Evolutionary conservation across 345 rosid genomes (phyloP), one percentile per base, ranked within the genome.

Genomic region (Citrus mangshanensis): DNA sequence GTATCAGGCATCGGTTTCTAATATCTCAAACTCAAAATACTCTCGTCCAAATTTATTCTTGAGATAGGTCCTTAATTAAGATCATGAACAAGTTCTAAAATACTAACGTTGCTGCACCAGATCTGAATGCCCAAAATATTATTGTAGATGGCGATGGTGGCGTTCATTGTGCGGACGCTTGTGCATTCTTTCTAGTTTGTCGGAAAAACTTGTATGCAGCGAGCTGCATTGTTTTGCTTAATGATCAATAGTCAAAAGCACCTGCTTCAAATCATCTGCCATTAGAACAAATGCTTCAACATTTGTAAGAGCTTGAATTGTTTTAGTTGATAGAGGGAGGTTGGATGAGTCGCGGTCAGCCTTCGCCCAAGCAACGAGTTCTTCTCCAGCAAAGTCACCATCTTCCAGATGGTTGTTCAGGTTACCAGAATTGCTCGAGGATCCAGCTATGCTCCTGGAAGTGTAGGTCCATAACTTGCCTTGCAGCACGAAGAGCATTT

Each of bases 301-400:
- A 77, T 92, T 93, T 54, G 85, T 68, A 28, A 85, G 79, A 3
- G 95, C 89, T 54, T 76, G 86, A 27, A 95, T 95, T 0, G 97
- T 93, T 83, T 94, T 84, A 2, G 98, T 93, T 5, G 98, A 92
- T 78, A 86, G 83, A 12, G 97, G 98, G 30, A 95, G 91, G 81
- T 91, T 89, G 0, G 91, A 82, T n/a, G 94, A 88, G 34, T 91
- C 84, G 73, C 85, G 91, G 61, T 93, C 92, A 82, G 87, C 92
- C 30, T 92, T 73, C 1, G 97, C 95, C 98, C 97, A 95, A 0
- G 94, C 88, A 42, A 92, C 82, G 66, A 95, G 93, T 78, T 90
- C 93, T 78, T 91, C 97, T 65, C 99, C 99, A 21, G 93, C 91
- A 76, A 89, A 92, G 78, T 91, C 96, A 18, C 91, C 93, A 0